phyloP scores from a whole-genome alignment of 306 rosid species.

The Ceratonia siliqua region DNA sequence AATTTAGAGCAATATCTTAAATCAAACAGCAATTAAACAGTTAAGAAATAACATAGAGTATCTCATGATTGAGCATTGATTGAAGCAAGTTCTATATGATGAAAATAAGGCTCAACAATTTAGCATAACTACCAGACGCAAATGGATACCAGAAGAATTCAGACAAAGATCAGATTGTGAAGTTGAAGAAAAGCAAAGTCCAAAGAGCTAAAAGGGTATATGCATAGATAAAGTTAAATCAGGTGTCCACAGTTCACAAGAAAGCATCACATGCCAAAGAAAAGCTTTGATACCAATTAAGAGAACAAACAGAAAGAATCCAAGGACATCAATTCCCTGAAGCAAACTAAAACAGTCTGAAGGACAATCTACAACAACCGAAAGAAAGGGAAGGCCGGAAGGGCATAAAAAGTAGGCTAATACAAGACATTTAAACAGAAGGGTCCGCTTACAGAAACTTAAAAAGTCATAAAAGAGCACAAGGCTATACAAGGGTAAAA shows the following conservation, averaged over 20 bases:
- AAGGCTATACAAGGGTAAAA: neutral
- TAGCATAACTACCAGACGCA: slow-evolving; percentile 20
- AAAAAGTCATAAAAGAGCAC: neutral
- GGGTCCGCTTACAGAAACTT: neutral
- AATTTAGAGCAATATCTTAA: neutral
- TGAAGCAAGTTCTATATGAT: slow-evolving; percentile 1
- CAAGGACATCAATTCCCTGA: slow-evolving; percentile 46
- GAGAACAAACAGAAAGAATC: slow-evolving; percentile 44
- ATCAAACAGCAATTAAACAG: neutral
- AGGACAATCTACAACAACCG: slow-evolving; percentile 35
- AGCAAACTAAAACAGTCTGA: slow-evolving; percentile 50
- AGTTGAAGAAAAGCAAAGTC: slow-evolving; percentile 36
- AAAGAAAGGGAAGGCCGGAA: slow-evolving; percentile 24
- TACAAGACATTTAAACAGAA: slow-evolving; percentile 8
- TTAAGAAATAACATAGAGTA: neutral
- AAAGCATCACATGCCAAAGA: slow-evolving; percentile 62
- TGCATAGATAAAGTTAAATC: slow-evolving; percentile 32
- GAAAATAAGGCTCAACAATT: slow-evolving; percentile 9
- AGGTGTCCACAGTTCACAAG: slow-evolving; percentile 60
- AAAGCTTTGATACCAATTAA: slow-evolving; percentile 36
- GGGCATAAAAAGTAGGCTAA: neutral
- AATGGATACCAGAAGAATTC: slow-evolving; percentile 22
- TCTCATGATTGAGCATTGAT: neutral
- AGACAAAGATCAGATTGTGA: slow-evolving; percentile 23
- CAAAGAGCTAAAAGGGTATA: slow-evolving; percentile 38